Conservation (phyloP, 495 filamentous ascomycete species). For the Hypoxylon cercidicola region DNA sequence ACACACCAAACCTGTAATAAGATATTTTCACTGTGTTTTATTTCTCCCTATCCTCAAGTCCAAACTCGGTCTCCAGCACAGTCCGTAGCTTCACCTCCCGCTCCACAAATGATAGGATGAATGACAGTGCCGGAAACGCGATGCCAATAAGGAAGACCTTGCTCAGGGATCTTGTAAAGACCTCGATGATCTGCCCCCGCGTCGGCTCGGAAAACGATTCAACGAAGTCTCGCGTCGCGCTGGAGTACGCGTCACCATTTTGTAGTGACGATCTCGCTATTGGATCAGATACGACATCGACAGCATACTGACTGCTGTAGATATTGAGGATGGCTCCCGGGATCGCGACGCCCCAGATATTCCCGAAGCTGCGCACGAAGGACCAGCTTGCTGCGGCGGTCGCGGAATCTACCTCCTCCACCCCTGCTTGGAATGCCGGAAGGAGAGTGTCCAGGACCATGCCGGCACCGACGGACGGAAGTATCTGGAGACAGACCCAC, state of each 20-base stretch:
- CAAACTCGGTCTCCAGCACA: slow-evolving; percentile 22
- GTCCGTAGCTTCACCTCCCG: slow-evolving; percentile 16
- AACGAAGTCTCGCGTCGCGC: neutral
- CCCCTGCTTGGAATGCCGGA: slow-evolving; percentile 50
- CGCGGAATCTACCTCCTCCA: slow-evolving; percentile 51
- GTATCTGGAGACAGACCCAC: slow-evolving; percentile 42
- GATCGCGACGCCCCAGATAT: slow-evolving; percentile 62
- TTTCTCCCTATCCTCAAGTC: slow-evolving; percentile 22
- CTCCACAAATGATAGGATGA: slow-evolving; percentile 1
- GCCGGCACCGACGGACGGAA: slow-evolving; percentile 44
- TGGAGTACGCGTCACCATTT: slow-evolving; percentile 37
- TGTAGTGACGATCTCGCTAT: slow-evolving; percentile 11
- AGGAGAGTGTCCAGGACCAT: slow-evolving; percentile 45
- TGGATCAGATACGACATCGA: slow-evolving; percentile 35
- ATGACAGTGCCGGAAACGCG: slow-evolving; percentile 16
- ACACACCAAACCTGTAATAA: too few species aligned
- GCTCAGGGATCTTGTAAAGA: neutral
- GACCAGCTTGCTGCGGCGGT: slow-evolving; percentile 52
- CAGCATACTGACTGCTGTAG: slow-evolving; percentile 15
- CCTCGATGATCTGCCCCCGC: slow-evolving; percentile 9
- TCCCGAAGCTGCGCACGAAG: slow-evolving; percentile 59
- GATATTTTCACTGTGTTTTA: too few species aligned
- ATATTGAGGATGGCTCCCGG: slow-evolving; percentile 62
- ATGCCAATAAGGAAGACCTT: slow-evolving; percentile 18
- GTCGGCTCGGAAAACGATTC: neutral